A percentile compares a stretch with the other conserved stretches of the same genome.
Evolutionary conservation across 2,329 filamentous ascomycete genomes (phyloP).

Genomic region (Metarhizium guizhouense): DNA sequence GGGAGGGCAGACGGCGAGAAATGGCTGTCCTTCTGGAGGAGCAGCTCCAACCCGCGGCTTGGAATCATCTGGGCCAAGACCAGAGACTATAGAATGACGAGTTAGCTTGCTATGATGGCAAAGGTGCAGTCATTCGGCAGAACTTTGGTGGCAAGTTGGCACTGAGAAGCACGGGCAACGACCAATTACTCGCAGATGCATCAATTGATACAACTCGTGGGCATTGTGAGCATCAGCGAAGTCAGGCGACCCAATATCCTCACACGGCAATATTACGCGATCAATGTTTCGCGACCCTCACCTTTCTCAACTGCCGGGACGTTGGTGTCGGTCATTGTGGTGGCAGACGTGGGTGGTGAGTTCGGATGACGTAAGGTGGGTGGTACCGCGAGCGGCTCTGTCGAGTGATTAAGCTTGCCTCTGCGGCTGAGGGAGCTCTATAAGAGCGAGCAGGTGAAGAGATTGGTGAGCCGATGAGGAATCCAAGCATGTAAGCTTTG

Average conservation of each 20-base stretch:
- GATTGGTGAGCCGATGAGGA: not conserved
- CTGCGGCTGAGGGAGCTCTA: not conserved
- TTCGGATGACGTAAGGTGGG: constrained; percentile 11
- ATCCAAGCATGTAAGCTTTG: not conserved
- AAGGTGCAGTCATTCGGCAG: not conserved
- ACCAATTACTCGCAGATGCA: not conserved
- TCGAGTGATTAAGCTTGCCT: not conserved
- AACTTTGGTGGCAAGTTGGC: not conserved
- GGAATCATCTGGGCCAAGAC: constrained; percentile 18
- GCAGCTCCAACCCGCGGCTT: constrained; percentile 19
- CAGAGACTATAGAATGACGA: constrained; percentile 15
- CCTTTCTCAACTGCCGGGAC: constrained; percentile 27
- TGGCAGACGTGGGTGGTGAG: constrained; percentile 7
- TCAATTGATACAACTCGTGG: not conserved
- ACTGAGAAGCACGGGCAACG: not conserved
- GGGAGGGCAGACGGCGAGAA: constrained; percentile 9
- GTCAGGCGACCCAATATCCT: not conserved
- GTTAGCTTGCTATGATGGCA: constrained; percentile 1
- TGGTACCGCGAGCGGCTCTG: not conserved
- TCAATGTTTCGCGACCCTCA: constrained; percentile 11
- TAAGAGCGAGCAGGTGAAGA: not conserved
- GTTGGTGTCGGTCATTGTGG: constrained; percentile 24
- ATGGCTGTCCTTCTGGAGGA: constrained; percentile 12
- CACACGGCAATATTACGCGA: not conserved
- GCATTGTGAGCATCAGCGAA: not conserved